Base-by-base conservation (phyloP, 2,329 filamentous ascomycete genomes). In the Epichloe uncinata region DNA sequence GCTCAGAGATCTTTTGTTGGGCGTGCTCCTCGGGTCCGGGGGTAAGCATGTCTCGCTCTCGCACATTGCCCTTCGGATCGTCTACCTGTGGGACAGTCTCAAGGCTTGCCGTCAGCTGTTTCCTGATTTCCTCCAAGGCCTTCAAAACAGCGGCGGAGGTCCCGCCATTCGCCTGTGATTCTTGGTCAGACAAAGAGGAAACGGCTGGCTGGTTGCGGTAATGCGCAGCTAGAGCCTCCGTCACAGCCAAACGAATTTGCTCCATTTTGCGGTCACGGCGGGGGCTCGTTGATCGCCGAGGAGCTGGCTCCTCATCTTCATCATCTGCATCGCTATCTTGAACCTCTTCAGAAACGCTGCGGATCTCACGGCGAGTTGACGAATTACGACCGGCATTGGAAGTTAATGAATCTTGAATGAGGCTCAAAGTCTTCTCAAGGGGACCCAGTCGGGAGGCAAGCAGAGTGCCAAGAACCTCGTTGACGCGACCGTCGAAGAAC, bases 251-350 rank as follows among this genome's bases (percentile, higher is more conserved):
- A 49, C 83, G 84, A 55, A 98, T 87, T 63, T 91, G 88, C 51
- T 96, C 89, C 58, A 90, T 66, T 58, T 81, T 87, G 58, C 83
- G 82, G 61, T 95, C 88, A 53, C 83, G 78, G 51, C 79, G 78
- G 16, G 89, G 87, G 57, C 90, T 96, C 57, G 82, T 75, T 5
- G 85, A 85, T 47, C 87, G 82, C 62, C 80, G 74, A 54, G 74
- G 69, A 52, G 69, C 54, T 50, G 80, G 76, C 50, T 83, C 86
- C 20, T 95, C 89, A 56, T 94, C 90, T 61, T 95, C 89, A 54
- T 95, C 90, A 63, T 97, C 91, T 11, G 93, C 91, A 67, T 97
- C 93, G 62, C 91, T 96, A 52, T 94, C 82, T 45, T 79, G 74
- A 3, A 76, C 61, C 33, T 88, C 85, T n/a, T 73, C 79, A 44